Conservation (phyloP, 129 eudicot species). For the Helianthus annuus region HanXRQr2.0-SUNRISE NC_035433.2:142312521-142313020, state of each 20-base stretch:
- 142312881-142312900: conserved; percentile 15
- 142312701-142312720: too few species aligned
- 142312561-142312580: too few species aligned
- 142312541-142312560: too few species aligned
- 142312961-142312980: conserved; percentile 65
- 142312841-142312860: conserved; percentile 88
- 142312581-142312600: too few species aligned
- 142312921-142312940: conserved; percentile 43
- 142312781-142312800: conserved; percentile 95
- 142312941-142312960: conserved; percentile 95
- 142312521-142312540: too few species aligned
- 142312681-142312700: too few species aligned
- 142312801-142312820: conserved; percentile 94
- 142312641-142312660: too few species aligned
- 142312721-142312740: neutral
- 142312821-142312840: conserved; percentile 96
- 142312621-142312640: too few species aligned
- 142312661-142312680: too few species aligned
- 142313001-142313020: conserved; percentile 91
- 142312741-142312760: conserved; percentile 98
- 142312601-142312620: too few species aligned
- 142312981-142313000: conserved; percentile 79
- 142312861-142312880: neutral
- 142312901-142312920: neutral
- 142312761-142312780: conserved; percentile 96